Evolutionary conservation across 2,329 filamentous ascomycete genomes (phyloP).

Genomic region (Rutstroemia sydowiana): DNA sequence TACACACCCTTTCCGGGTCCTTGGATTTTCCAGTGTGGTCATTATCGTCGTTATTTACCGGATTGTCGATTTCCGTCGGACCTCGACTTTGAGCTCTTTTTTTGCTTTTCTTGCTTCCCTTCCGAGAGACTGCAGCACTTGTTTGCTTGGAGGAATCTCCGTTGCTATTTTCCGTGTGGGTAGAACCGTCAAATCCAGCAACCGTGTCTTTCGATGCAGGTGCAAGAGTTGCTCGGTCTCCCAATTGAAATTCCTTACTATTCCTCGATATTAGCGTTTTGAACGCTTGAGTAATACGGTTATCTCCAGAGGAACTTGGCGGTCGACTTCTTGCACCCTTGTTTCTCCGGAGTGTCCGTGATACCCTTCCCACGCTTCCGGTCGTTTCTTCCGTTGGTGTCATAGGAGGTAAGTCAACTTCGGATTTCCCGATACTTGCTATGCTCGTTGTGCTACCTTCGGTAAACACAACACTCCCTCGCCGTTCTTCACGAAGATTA

Average conservation of each 20-base stretch:
- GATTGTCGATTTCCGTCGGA: slow-evolving; percentile 12
- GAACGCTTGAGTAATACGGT: slow-evolving; percentile 50
- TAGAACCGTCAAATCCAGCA: slow-evolving; percentile 2
- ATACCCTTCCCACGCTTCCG: slow-evolving; percentile 46
- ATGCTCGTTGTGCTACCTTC: slow-evolving; percentile 35
- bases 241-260: slow-evolving; percentile 25
- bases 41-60: slow-evolving; percentile 20
- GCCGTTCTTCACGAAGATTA: slow-evolving; percentile 39
- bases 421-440: slow-evolving; percentile 31
- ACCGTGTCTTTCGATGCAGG: slow-evolving; percentile 8
- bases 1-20: slow-evolving; percentile 41
- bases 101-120: slow-evolving; percentile 9
- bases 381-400: slow-evolving; percentile 48
- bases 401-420: slow-evolving; percentile 33
- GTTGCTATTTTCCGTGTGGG: slow-evolving; percentile 11
- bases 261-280: slow-evolving; percentile 33
- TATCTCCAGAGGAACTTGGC: slow-evolving; percentile 50
- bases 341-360: slow-evolving; percentile 51
- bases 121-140: background rate
- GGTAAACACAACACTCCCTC: slow-evolving; percentile 44
- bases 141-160: slow-evolving; percentile 1
- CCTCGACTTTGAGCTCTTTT: slow-evolving; percentile 25
- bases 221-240: background rate
- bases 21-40: slow-evolving; percentile 20
- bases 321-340: slow-evolving; percentile 46